Conservation (phyloP, 2,329 filamentous ascomycete genomes). For the Botrytis fragariae region DNA sequence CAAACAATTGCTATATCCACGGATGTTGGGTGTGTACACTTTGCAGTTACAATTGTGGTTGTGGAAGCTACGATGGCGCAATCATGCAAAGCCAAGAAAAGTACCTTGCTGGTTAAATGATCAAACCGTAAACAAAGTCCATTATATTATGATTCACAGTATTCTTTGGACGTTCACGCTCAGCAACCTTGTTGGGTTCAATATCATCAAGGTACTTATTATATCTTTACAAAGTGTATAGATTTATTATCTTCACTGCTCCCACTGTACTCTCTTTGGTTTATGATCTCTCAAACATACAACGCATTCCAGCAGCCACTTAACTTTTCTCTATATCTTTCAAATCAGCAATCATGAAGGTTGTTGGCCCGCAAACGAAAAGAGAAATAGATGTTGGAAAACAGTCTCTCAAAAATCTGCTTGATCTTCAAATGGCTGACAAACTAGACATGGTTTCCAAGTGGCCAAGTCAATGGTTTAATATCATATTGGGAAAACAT, state of each 20-base stretch:
- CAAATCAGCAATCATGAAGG: constrained; percentile 4
- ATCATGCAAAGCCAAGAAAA: constrained; percentile 7
- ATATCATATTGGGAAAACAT: not conserved
- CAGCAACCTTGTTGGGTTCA: constrained; percentile 11
- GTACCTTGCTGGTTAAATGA: constrained; percentile 4
- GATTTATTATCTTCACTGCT: not conserved
- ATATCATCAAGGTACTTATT: constrained; percentile 11
- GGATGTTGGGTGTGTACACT: not conserved
- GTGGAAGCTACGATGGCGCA: not conserved
- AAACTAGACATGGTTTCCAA: constrained; percentile 11
- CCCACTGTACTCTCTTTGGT: not conserved
- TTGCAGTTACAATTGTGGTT: not conserved
- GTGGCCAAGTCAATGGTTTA: constrained; percentile 7
- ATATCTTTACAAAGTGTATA: not conserved
- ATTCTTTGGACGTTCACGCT: not conserved
- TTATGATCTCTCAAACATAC: not conserved
- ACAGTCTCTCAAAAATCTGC: not conserved
- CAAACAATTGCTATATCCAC: not conserved
- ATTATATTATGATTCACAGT: not conserved
- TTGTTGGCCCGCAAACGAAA: not conserved
- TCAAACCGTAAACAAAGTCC: not conserved
- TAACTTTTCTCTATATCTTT: not conserved
- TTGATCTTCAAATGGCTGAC: not conserved
- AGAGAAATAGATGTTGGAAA: not conserved
- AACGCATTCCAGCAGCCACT: not conserved